Evolutionary conservation across 176 grass and related monocot species (phyloP).

Genomic region (Aegilops longissima): DNA sequence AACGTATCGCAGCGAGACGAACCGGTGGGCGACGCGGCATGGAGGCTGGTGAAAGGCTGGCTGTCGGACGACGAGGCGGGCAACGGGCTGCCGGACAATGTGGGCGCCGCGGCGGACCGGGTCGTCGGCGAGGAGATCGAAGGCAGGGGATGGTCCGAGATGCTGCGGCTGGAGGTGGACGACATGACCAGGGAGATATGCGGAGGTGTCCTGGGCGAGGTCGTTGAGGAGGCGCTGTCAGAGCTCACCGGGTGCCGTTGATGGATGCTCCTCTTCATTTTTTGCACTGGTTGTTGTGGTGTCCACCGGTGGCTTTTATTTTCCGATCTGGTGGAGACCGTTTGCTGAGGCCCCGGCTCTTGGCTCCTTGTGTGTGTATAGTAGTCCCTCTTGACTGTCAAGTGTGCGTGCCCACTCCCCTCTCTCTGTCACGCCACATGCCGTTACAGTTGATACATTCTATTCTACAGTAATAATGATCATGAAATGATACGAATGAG

Average conservation of each 20-base stretch:
- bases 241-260: conserved; percentile 45
- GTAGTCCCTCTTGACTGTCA: conserved; percentile 22
- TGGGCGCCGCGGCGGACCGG: conserved; percentile 39
- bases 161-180: conserved; percentile 58
- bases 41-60: conserved; percentile 66
- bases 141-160: conserved; percentile 57
- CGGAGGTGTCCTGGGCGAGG: conserved; percentile 53
- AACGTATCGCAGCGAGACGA: conserved; percentile 14
- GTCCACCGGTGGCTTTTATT: conserved; percentile 53
- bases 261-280: conserved; percentile 14
- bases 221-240: conserved; percentile 64
- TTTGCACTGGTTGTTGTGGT: conserved; percentile 20
- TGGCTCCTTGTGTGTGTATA: conserved; percentile 21
- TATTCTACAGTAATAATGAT: conserved; percentile 34
- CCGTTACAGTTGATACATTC: conserved; percentile 30
- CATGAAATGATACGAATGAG: neutral
- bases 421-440: neutral
- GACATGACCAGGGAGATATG: conserved; percentile 83
- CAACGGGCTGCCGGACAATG: conserved; percentile 23
- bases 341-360: neutral
- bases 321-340: conserved; percentile 47
- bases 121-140: conserved; percentile 60
- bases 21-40: conserved; percentile 44
- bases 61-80: conserved; percentile 42
- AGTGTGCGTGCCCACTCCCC: conserved; percentile 19